A percentile compares a stretch with the other conserved stretches of the same genome.
These are phyloP conservation scores for Picea glauca DNA, from an alignment of 75 land plant genomes.

Conservation along the genomic window DNA sequence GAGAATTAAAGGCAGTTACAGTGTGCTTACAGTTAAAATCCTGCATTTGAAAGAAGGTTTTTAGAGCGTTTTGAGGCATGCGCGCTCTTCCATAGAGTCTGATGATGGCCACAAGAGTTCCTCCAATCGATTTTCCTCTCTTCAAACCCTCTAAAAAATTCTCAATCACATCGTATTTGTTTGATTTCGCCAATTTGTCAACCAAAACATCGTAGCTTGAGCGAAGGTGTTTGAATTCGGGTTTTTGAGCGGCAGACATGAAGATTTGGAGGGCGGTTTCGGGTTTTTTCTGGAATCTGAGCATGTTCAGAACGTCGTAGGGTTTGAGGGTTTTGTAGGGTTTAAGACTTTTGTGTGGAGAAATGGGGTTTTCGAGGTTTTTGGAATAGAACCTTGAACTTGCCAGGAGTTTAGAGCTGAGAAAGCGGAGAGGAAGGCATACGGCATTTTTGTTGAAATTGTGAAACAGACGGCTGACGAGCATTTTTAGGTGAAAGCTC, in stretches of 20 bases:
- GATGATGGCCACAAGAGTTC: neutral
- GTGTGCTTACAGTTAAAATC: neutral
- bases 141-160: neutral
- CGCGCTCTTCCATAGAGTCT: slow-evolving; percentile 2
- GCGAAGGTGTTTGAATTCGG: neutral
- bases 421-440: neutral
- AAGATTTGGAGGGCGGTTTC: slow-evolving; percentile 3
- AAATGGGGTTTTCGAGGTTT: neutral
- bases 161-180: neutral
- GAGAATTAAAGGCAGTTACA: slow-evolving; percentile 4
- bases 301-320: slow-evolving; percentile 5
- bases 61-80: neutral
- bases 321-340: slow-evolving; percentile 3
- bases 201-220: slow-evolving; percentile 1
- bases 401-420: neutral
- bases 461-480: neutral
- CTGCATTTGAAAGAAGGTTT: slow-evolving; percentile 6
- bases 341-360: no score
- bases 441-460: neutral
- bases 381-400: neutral
- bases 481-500: neutral
- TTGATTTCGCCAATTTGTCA: neutral
- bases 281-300: slow-evolving; percentile 1
- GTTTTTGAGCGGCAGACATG: neutral
- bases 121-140: neutral